These are phyloP conservation scores for Suhomyces pyralidae DNA, from an alignment of 805 yeast genomes.

Conservation along the genomic window DNA sequence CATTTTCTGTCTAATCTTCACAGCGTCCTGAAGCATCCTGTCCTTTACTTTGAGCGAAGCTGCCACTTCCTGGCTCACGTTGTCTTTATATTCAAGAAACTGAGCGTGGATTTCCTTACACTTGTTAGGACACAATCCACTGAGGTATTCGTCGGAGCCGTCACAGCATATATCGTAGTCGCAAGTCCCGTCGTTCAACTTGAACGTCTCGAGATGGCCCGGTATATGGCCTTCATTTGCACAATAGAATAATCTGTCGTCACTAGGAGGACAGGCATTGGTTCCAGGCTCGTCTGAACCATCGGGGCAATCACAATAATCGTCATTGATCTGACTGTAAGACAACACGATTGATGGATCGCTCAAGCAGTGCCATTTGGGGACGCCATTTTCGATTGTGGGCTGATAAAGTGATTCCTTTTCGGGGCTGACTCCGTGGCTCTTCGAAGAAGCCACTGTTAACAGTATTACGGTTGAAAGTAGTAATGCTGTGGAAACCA, in stretches of 20 bases:
- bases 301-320: slow-evolving; percentile 95
- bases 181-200: slow-evolving; percentile 87
- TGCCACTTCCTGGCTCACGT: slow-evolving; percentile 12
- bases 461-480: neutral
- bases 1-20: slow-evolving; percentile 13
- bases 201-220: slow-evolving; percentile 57
- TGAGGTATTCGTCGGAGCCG: slow-evolving; percentile 78
- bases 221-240: slow-evolving; percentile 69
- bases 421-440: slow-evolving; percentile 9
- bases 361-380: slow-evolving; percentile 62
- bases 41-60: slow-evolving; percentile 28
- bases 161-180: slow-evolving; percentile 90
- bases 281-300: slow-evolving; percentile 98
- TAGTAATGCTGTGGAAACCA: neutral
- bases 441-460: neutral
- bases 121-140: slow-evolving; percentile 49
- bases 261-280: slow-evolving; percentile 58
- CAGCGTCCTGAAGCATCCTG: slow-evolving; percentile 22
- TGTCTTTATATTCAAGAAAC: slow-evolving; percentile 17
- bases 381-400: slow-evolving; percentile 29
- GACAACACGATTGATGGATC: slow-evolving; percentile 65
- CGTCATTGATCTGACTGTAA: slow-evolving; percentile 71
- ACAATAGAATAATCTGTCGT: slow-evolving; percentile 59
- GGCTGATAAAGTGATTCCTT: slow-evolving; percentile 48
- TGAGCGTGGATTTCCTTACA: slow-evolving; percentile 51